Evolutionary conservation across 163 green algal species (phyloP), one percentile per base, ranked within the genome.

Genomic region (Coccomyxa subellipsoidea): DNA sequence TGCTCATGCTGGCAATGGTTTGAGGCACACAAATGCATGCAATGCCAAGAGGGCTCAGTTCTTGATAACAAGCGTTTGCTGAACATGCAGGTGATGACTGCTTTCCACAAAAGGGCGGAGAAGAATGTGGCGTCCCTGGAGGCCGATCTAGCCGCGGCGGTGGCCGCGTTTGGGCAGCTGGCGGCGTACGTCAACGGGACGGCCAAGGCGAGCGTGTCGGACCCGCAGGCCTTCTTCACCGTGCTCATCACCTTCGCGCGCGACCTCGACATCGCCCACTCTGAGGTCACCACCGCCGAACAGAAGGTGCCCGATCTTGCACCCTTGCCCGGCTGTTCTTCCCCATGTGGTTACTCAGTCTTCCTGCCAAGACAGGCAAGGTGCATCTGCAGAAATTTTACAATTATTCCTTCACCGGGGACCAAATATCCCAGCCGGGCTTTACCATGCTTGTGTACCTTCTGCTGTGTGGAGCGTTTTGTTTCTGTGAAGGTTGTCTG

Each of bases 191-290:
- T 91, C 3, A 92, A 92, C 69, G 90, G 86, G 23, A 39, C 72
- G 3, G 38, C 76, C 38, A 66, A 80, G 34, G 21, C 36, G 18
- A 38, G 15, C 18, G 39, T 69, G 37, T 39, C 76, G 9, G 82
- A 91, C 31, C 84, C 84, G 10, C 34, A 76, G 6, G 73, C 79
- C 25, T 87, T 94, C 82, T 93, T 94, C 83, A 66, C 47, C 8
- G 54, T 90, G 54, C 72, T 93, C 34, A 31, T 78, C 53, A 82
- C 70, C 6, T 91, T 93, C 73, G 84, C 83, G 0, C 7, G 84
- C 5, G 84, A 92, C 54, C 84, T 93, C 37, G 85, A 88, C 0
- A 85, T 37, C 2, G 90, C 90, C 0, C 84, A 89, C 23, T 27
- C 54, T n/a, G 85, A 93, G 59, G 90, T 91, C 36, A 38, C 38